Percentiles rank a stretch among this genome's conserved stretches.
phyloP scores from a whole-genome alignment of 1,284 basidiomycete genomes.

The Cystobasidium slooffiae region DNA sequence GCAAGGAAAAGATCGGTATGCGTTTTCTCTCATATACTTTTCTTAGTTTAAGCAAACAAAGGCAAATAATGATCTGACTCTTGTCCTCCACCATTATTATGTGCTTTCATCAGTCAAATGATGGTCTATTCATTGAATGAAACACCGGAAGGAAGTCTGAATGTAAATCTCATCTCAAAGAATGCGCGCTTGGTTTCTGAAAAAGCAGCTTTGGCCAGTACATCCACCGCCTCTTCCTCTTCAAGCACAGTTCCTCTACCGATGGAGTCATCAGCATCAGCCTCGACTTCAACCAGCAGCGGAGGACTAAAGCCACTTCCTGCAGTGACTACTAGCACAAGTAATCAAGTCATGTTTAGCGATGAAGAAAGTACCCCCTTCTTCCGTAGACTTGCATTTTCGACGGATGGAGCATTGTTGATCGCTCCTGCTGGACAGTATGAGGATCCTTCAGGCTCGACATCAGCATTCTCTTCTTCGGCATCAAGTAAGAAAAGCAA shows the following conservation, averaged over 20 bases:
- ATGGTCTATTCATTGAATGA: conserved; percentile 52
- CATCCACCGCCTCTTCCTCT: conserved; percentile 70
- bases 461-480: not conserved
- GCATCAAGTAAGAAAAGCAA: conserved; percentile 5
- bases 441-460: conserved; percentile 69
- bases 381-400: conserved; percentile 90
- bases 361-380: conserved; percentile 96
- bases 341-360: conserved; percentile 75
- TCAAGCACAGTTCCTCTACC: conserved; percentile 63
- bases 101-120: conserved; percentile 49
- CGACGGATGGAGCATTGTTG: conserved; percentile 89
- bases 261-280: conserved; percentile 45
- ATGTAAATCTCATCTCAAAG: conserved; percentile 81
- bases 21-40: not conserved
- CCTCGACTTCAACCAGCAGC: conserved; percentile 50
- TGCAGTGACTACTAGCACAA: conserved; percentile 58
- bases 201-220: not conserved
- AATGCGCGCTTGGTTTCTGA: conserved; percentile 67
- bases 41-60: conserved; percentile 28
- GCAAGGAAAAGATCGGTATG: conserved; percentile 81
- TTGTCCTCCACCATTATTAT: too few species aligned
- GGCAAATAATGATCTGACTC: not conserved
- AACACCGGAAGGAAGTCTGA: conserved; percentile 62
- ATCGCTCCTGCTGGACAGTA: conserved; percentile 96
- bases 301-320: conserved; percentile 56